Evolutionary conservation across 139 green algal genomes (phyloP), one percentile per base, ranked within the genome.

Genomic region (Coelastrella sp.): DNA sequence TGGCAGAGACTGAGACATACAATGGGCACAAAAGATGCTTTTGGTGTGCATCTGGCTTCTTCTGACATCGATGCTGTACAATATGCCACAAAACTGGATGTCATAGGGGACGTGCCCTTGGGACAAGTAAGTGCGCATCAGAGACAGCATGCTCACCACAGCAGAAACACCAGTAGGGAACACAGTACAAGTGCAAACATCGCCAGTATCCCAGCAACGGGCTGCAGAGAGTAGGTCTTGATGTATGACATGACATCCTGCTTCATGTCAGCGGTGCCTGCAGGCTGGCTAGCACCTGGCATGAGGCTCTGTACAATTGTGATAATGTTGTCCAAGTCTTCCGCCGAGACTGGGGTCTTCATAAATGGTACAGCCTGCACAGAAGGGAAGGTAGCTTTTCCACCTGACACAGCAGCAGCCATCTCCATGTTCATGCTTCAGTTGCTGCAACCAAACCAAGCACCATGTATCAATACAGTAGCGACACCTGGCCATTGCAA

Each of bases 361-460:
- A 82, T 82, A 35, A 82, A 82, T n/a, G 75, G 75, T 15, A 59
- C 73, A 4, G 21, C 23, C 73, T 81, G 72, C 43, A 50, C 27
- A 23, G 48, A 57, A n/a, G n/a, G n/a, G n/a, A n/a, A n/a, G n/a
- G n/a, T n/a, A n/a, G n/a, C n/a, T n/a, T n/a, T n/a, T n/a, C n/a
- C n/a, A n/a, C n/a, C n/a, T n/a, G n/a, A n/a, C n/a, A n/a, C n/a
- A n/a, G n/a, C n/a, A n/a, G n/a, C n/a, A n/a, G 32, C 64, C 6
- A 7, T 6, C 32, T 43, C 43, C 32, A 41, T 73, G 64, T 13
- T 48, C 64, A 43, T 7, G 64, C 64, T 21, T 34, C 64, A 43
- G 63, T 30, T 43, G 63, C 63, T 27, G 63, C 37, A n/a, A 25
- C 41, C 2, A 37, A 27, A 11, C 30, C 27, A 15, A 35, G n/a